These are phyloP conservation scores for Senecio squalidus DNA, from an alignment of 140 eudicot species.

Conservation along the genomic window DNA sequence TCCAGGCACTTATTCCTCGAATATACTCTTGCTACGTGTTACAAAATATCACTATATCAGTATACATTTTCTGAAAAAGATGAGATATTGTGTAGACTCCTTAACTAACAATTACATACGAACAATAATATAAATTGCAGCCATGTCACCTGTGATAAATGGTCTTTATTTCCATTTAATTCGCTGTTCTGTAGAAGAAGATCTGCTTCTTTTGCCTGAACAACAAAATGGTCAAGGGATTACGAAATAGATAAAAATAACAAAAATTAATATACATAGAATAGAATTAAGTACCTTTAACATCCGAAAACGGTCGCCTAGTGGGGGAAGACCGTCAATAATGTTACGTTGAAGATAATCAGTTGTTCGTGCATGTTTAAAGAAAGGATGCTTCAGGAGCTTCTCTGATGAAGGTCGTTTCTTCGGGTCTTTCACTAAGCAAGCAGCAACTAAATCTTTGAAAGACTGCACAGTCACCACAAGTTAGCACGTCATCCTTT, in stretches of 20 bases:
- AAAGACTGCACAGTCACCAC: slow-evolving; percentile 53
- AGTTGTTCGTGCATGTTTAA: slow-evolving; percentile 63
- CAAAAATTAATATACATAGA: background rate
- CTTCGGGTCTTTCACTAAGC: slow-evolving; percentile 94
- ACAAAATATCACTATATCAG: slow-evolving; percentile 13
- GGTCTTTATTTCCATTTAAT: slow-evolving; percentile 80
- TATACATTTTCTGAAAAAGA: background rate
- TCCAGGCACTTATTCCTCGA: slow-evolving; percentile 98
- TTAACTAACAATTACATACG: background rate
- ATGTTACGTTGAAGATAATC: slow-evolving; percentile 68
- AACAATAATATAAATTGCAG: slow-evolving; percentile 4
- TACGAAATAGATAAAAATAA: background rate
- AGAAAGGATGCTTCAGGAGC: slow-evolving; percentile 80
- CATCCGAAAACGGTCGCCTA: slow-evolving; percentile 74
- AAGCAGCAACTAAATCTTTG: slow-evolving; percentile 85
- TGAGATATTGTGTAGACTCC: background rate
- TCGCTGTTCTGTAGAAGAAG: slow-evolving; percentile 74
- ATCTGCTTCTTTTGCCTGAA: slow-evolving; percentile 93
- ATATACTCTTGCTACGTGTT: slow-evolving; percentile 86
- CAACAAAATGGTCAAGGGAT: slow-evolving; percentile 4
- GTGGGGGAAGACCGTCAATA: slow-evolving; percentile 71
- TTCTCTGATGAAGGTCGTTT: slow-evolving; percentile 87
- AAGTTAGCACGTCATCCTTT: slow-evolving; percentile 12
- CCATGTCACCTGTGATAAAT: slow-evolving; percentile 76
- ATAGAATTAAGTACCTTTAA: slow-evolving; percentile 59